These are phyloP conservation scores for Cotoneaster glaucophyllus DNA, from an alignment of 306 rosid genomes.

Conservation along the genomic window DNA sequence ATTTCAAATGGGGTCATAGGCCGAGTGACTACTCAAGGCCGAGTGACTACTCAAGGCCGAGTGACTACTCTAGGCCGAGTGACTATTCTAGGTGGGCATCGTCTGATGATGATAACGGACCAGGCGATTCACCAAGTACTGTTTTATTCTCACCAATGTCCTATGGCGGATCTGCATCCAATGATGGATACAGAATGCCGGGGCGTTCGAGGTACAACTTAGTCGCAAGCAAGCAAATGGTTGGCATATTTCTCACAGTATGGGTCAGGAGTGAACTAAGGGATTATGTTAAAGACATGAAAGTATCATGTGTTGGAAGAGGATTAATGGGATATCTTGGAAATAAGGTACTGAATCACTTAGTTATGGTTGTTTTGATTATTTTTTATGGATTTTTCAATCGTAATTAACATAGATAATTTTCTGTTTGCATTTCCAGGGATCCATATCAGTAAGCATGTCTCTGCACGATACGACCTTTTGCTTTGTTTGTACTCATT, in stretches of 20 bases:
- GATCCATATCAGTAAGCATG: conserved; percentile 95
- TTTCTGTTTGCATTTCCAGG: conserved; percentile 54
- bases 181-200: conserved; percentile 71
- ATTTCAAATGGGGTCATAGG: conserved; percentile 69
- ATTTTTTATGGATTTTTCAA: neutral
- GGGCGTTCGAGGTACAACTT: conserved; percentile 86
- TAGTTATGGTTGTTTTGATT: neutral
- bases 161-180: conserved; percentile 57
- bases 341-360: conserved; percentile 67
- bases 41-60: conserved; percentile 42
- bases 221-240: conserved; percentile 99
- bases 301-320: conserved; percentile 93
- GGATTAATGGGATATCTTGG: conserved; percentile 99
- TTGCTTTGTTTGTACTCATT: conserved; percentile 91
- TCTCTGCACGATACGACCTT: conserved; percentile 91
- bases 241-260: conserved; percentile 89
- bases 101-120: conserved; percentile 87
- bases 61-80: conserved; percentile 38
- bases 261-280: conserved; percentile 92
- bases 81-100: conserved; percentile 98
- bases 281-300: conserved; percentile 88
- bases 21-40: conserved; percentile 67
- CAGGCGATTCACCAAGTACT: conserved; percentile 90
- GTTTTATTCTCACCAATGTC: conserved; percentile 83
- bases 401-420: neutral